Evolutionary conservation across 202 grass and related monocot genomes (phyloP), one percentile per base, ranked within the genome.

Genomic region (Schoenoplectus tabernaemontani): DNA sequence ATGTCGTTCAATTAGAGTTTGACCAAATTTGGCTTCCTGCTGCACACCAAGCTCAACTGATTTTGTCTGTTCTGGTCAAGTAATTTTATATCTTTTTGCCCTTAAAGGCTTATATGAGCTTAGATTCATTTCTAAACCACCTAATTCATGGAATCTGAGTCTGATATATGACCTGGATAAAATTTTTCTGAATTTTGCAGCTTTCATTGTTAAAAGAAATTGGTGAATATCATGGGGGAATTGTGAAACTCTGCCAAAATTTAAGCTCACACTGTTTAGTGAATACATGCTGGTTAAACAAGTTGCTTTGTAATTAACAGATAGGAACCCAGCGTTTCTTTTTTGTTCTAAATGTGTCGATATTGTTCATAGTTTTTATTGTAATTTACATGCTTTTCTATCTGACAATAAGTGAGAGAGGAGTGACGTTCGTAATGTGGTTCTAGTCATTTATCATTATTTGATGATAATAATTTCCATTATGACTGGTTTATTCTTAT

Each of bases 121-220:
- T 3, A 4, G 37, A 22, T 68, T 1, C 37, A 23, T 43, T 43
- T 7, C 9, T 43, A 23, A 68, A 42, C 8, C 7, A 41, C 41
- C 17, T 66, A 66, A 2, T 20, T 17, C 28, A 66, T 43, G 8
- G 41, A 67, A 67, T 42, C 8, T 42, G 64, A 68, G 37, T 37
- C n/a, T 68, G 39, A 43, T 68, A 68, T 68, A 41, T 22, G n/a
- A 68, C 34, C 64, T 17, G 22, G 64, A 68, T 68, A 43, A 68
- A 68, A 12, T 22, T 20, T 68, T 68, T 4, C 64, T 42, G 34
- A 41, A 68, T 43, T 68, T 1, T 36, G 37, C 37, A 43, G 37
- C 17, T 43, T 68, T n/a, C n/a, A n/a, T n/a, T n/a, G n/a, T n/a
- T n/a, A n/a, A 43, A 39, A 16, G 22, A 42, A 36, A 23, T 68